Conservation (phyloP, 2,329 filamentous ascomycete genomes). For the Microdochium paspali region DNA sequence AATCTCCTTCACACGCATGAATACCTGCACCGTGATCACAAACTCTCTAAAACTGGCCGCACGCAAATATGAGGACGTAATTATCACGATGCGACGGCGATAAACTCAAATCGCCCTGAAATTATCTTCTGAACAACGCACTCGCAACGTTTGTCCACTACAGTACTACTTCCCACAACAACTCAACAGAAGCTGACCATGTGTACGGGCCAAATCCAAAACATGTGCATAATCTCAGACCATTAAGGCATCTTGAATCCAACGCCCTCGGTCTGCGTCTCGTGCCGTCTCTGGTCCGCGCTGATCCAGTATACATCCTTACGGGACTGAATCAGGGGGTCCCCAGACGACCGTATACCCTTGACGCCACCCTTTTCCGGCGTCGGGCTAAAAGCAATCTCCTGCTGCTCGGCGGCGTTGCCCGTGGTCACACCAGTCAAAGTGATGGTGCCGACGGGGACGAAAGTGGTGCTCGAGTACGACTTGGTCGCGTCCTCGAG, state of each 20-base stretch:
- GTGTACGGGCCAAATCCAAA: too few relatives aligned
- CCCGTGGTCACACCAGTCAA: conserved; percentile 5
- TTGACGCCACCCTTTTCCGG: conserved; percentile 5
- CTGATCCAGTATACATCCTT: conserved; percentile 7
- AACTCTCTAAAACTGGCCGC: too few relatives aligned
- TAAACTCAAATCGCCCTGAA: too few relatives aligned
- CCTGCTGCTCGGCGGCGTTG: conserved; percentile 4
- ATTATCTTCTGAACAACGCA: too few relatives aligned
- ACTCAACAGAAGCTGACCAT: too few relatives aligned
- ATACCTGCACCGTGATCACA: too few relatives aligned
- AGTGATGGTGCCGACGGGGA: conserved; percentile 3
- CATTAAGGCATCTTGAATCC: neutral
- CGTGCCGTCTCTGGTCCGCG: conserved; percentile 4
- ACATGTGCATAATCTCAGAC: neutral
- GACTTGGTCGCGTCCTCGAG: conserved; percentile 6
- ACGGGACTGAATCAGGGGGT: conserved; percentile 5
- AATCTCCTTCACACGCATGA: too few relatives aligned
- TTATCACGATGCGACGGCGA: too few relatives aligned
- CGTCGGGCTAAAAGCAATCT: conserved; percentile 7
- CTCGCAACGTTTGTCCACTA: too few relatives aligned
- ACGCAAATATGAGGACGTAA: too few relatives aligned
- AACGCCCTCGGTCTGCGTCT: conserved; percentile 10
- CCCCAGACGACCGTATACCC: conserved; percentile 5
- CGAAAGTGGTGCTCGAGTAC: conserved; percentile 6
- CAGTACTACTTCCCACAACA: too few relatives aligned